phyloP scores from a whole-genome alignment of 768 basidiomycete genomes.

The Mycena maculata region DNA sequence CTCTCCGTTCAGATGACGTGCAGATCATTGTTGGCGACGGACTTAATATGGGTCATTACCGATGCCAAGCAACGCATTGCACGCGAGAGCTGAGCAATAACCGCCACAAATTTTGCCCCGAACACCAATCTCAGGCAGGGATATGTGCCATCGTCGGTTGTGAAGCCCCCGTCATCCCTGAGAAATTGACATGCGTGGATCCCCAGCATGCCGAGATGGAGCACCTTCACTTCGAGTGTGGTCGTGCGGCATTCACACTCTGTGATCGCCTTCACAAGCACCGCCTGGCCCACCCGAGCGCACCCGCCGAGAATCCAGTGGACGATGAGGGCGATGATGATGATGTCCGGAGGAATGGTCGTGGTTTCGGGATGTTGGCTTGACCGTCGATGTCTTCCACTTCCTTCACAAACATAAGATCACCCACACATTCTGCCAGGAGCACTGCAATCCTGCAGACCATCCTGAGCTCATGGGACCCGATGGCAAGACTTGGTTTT shows the following conservation, averaged over 20 bases:
- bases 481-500: conserved; percentile 34
- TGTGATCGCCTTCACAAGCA: not conserved
- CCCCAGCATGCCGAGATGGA: conserved; percentile 28
- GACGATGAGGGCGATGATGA: conserved; percentile 23
- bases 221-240: not conserved
- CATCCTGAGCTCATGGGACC: conserved; percentile 23
- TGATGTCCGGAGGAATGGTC: not conserved
- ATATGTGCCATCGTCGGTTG: conserved; percentile 34
- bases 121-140: conserved; percentile 9
- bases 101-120: conserved; percentile 33
- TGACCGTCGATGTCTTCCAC: conserved; percentile 32
- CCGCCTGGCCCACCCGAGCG: not conserved
- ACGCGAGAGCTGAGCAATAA: conserved; percentile 27
- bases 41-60: conserved; percentile 30
- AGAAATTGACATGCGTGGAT: conserved; percentile 18
- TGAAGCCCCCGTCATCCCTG: conserved; percentile 6
- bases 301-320: not conserved
- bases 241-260: conserved; percentile 2
- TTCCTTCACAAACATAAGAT: conserved; percentile 25
- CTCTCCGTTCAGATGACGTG: conserved; percentile 11
- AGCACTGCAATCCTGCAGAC: conserved; percentile 15
- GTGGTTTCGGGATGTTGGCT: conserved; percentile 17
- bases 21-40: conserved; percentile 31
- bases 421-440: conserved; percentile 21
- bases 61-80: conserved; percentile 31